Evolutionary conservation across 2,329 filamentous ascomycete species (phyloP), one percentile per base, ranked within the genome.

Genomic region (Rutstroemia sydowiana): DNA sequence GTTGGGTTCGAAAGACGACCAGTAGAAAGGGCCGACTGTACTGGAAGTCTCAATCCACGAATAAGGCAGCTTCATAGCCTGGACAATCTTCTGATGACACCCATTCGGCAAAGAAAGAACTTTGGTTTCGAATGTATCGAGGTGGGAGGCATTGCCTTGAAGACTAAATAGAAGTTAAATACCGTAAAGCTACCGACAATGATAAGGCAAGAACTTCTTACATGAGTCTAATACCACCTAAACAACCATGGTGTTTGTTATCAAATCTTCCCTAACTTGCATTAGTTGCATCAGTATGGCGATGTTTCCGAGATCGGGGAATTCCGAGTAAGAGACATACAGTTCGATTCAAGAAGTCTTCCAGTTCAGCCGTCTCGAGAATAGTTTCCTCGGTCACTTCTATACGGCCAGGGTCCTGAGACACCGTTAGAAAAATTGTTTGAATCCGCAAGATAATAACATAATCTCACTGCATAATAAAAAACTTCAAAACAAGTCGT

Each of bases 11-110:
- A 74, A 71, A 1, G 75, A 71, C 37, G 70, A 75, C 79, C 79
- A 84, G 66, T 84, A 84, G 62, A 82, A 82, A 1, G 81, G 81
- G 0, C 80, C 81, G 31, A 84, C 80, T 8, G 77, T 73, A 50
- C 75, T 75, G 30, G 73, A 76, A 30, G 77, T 75, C 65, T 84
- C 81, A 57, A 84, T 78, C 47, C 72, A 77, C n/a, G 77, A 71
- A 59, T 74, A 76, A 3, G 81, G 80, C 40, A 84, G 69, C 52
- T 68, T 71, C 66, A 82, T 62, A 16, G 66, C 69, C 56, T 73
- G 71, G 26, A 83, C 74, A 79, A 84, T 82, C 41, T 69, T 69
- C 57, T 73, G 71, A 57, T 84, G 84, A 28, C 69, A 65, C 9
- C 70, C 64, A 20, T 71, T 70, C 2, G 71, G 68, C 31, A 84